Base-by-base conservation (phyloP, 768 basidiomycete genomes). In the Rickenella mellea region DNA sequence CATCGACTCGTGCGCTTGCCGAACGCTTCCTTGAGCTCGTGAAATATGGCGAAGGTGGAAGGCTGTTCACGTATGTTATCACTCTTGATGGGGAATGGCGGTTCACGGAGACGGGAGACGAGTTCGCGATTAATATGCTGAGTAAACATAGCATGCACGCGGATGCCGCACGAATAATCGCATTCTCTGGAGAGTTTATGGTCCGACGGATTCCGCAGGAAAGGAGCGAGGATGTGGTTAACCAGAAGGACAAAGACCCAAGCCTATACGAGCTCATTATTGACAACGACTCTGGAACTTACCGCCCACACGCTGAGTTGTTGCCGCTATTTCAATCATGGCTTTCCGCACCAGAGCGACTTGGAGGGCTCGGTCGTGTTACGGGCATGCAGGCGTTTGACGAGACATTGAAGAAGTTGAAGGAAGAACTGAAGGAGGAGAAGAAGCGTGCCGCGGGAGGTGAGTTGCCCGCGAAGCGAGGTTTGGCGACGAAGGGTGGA, bases 101-200 rank as follows among this genome's bases (percentile, higher is more conserved):
- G 32, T 71, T 69, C 52, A 70, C 67, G 14, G 68, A 70, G 57
- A 71, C 69, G 1, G 67, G 69, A 1, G 60, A 63, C 33, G 65
- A 69, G 48, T 67, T 70, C 37, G 57, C 61, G 1, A 64, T 69
- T 36, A 63, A 67, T 41, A 45, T 70, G 32, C 50, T 70, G 21
- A 66, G 62, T 51, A 71, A 71, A 45, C 68, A 70, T 43, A 65
- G 63, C 6, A 69, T 69, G 67, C 69, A 71, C 51, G 61, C 68
- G 24, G 62, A 69, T 47, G 65, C 67, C 20, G 56, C 64, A 29
- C 51, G 57, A 32, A 67, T 66, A 43, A 65, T 71, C 47, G 64
- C 67, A 5, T 71, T 56, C 52, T 64, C 64, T 28, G 69, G 68
- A 32, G 68, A 70, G 44, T 64, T 64, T 45, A 62, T 64, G 38